These are phyloP conservation scores for Leptosphaerulina australis DNA, from an alignment of 2,329 filamentous ascomycete genomes.

Conservation along the genomic window DNA sequence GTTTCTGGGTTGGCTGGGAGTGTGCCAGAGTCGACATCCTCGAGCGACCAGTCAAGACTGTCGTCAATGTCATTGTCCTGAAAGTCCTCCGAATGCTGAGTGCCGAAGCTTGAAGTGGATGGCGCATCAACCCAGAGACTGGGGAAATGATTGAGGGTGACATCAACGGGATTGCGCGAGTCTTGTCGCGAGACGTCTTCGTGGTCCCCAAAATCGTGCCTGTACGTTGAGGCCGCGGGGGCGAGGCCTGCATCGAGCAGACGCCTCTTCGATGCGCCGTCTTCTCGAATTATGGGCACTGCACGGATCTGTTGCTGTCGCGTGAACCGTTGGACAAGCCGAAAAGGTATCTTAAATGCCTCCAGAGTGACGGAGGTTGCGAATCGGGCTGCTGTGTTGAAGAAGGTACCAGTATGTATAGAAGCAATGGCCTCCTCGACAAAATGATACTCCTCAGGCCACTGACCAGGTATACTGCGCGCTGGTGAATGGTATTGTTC, in stretches of 20 bases:
- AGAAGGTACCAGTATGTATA: constrained; percentile 10
- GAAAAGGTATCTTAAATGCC: constrained; percentile 21
- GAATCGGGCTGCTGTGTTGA: constrained; percentile 25
- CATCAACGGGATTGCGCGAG: not conserved
- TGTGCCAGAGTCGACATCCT: constrained; percentile 21
- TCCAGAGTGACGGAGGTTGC: constrained; percentile 17
- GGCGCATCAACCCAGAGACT: not conserved
- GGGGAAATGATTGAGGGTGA: not conserved
- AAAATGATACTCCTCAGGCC: constrained; percentile 16
- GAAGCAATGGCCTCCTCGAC: not conserved
- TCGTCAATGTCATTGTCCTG: constrained; percentile 11
- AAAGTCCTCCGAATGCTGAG: not conserved
- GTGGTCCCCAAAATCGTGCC: not conserved
- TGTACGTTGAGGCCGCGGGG: constrained; percentile 20
- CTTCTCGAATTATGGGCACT: constrained; percentile 24
- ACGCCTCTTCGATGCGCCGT: constrained; percentile 40
- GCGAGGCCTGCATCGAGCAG: constrained; percentile 34
- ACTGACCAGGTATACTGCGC: constrained; percentile 23
- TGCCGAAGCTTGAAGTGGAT: not conserved
- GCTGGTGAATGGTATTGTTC: constrained; percentile 1
- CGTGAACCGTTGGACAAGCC: constrained; percentile 20
- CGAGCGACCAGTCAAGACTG: constrained; percentile 28
- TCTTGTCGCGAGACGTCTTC: not conserved
- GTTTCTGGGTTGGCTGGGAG: constrained; percentile 18
- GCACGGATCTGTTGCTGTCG: constrained; percentile 29